Conservation (phyloP, 192 early-diverging fungal genomes). For the Backusella liffmaniae region DNA sequence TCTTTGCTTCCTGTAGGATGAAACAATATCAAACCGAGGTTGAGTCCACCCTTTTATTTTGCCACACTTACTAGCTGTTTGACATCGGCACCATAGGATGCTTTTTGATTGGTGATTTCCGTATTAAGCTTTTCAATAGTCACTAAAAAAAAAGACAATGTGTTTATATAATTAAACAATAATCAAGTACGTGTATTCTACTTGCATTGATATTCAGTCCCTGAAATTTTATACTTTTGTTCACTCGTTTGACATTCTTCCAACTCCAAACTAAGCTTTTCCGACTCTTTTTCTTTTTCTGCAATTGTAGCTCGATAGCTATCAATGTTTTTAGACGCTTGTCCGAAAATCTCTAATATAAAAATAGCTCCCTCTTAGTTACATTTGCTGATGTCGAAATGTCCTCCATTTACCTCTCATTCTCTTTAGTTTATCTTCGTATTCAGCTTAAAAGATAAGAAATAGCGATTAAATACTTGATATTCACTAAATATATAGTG, state of each 20-base stretch:
- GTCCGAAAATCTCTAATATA: conserved; percentile 48
- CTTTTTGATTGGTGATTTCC: conserved; percentile 13
- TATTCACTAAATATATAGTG: background rate
- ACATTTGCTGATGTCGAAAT: background rate
- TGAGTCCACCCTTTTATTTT: background rate
- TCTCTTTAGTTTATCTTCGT: conserved; percentile 59
- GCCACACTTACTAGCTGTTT: background rate
- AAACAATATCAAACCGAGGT: background rate
- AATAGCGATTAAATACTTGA: background rate
- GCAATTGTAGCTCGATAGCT: conserved; percentile 50
- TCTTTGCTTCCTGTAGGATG: conserved; percentile 44
- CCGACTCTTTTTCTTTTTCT: conserved; percentile 44
- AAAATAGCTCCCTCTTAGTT: background rate
- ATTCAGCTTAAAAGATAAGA: conserved; percentile 36
- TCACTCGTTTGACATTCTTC: conserved; percentile 31
- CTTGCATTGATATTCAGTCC: conserved; percentile 31
- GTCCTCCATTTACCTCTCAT: conserved; percentile 43
- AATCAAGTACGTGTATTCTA: background rate
- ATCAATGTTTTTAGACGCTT: conserved; percentile 53
- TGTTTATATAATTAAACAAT: background rate
- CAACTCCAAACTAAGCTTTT: conserved; percentile 32
- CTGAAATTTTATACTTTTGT: conserved; percentile 19
- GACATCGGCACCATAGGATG: background rate
- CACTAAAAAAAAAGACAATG: background rate
- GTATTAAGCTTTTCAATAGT: background rate